Evolutionary conservation across 2,329 filamentous ascomycete genomes (phyloP).

Genomic region (Apiospora saccharicola): DNA sequence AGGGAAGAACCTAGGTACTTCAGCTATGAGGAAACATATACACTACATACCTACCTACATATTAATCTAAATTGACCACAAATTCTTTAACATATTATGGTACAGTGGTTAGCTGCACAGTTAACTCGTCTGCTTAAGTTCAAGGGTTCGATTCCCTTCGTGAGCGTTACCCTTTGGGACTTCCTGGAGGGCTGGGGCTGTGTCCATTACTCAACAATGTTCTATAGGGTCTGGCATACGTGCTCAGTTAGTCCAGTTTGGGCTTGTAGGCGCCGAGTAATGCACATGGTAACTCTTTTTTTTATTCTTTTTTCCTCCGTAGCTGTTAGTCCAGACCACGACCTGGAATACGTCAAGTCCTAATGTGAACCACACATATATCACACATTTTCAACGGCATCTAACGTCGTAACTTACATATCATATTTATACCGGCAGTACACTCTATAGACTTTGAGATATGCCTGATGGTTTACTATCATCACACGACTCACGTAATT

Average conservation of each 20-base stretch:
- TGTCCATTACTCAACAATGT: not conserved
- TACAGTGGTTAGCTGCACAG: slow-evolving; percentile 7
- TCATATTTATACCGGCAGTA: too few relatives aligned
- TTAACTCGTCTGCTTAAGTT: not conserved
- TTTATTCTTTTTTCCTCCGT: not conserved
- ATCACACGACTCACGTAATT: not conserved
- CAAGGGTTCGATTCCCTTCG: not conserved
- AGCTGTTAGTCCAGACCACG: not conserved
- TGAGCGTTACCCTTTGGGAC: not conserved
- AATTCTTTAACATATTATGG: not conserved
- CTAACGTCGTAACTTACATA: too few relatives aligned
- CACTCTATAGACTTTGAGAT: too few relatives aligned
- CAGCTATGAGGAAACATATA: not conserved
- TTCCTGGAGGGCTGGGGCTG: not conserved
- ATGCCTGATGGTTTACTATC: not conserved
- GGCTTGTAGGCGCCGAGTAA: not conserved
- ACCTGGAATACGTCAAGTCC: not conserved
- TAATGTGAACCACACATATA: not conserved
- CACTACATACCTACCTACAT: not conserved
- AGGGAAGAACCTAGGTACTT: not conserved
- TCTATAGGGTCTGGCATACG: not conserved
- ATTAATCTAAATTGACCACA: not conserved
- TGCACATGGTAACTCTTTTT: not conserved
- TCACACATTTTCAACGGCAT: too few relatives aligned
- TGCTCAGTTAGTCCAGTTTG: not conserved